Evolutionary conservation across 1,284 basidiomycete genomes (phyloP), one percentile per base, ranked within the genome.

Genomic region (Ganoderma sinense): DNA sequence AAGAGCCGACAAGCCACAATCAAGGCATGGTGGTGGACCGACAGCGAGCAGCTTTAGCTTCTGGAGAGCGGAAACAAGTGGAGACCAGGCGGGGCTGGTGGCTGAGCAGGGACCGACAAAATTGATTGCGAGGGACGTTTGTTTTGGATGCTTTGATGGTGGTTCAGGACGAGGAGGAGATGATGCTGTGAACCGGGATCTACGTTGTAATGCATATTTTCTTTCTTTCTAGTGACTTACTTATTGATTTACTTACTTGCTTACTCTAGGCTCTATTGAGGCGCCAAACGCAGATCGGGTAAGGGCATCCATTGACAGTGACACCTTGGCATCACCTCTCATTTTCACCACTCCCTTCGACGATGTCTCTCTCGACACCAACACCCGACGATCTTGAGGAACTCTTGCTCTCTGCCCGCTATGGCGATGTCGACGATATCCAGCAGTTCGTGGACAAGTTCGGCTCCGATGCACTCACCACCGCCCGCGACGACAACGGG

Each of bases 391-490:
- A 96, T 63, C 80, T 86, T 58, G 89, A 94, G 53, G 94, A 97
- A 4, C 79, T 96, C 58, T 83, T 97, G n/a, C 88, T 96, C 14
- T 87, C 92, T 29, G 92, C 91, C 77, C 88, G 96, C 78, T 97
- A 94, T 79, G 95, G 95, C 56, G 95, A 97, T 74, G 80, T 94
- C 67, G 89, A 92, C 53, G 94, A 96, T 73, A 84, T 96, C 26
- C 83, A 88, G 59, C 82, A 82, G 2, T 97, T 94, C 73, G 83
- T 92, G 29, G 80, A 85, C 36, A 82, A 84, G 58, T 92, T 89
- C 78, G 91, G 93, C 3, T 70, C 81, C 1, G 83, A 84, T n/a
- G 73, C 85, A 0, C 82, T 95, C n/a, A 80, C 82, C 51, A 77
- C 80, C 31, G 82, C 89, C 26, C 86, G 84, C 55, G 96, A 97